Evolutionary conservation across 441 rosid species (phyloP).

Genomic region (Gossypium laxum): DNA sequence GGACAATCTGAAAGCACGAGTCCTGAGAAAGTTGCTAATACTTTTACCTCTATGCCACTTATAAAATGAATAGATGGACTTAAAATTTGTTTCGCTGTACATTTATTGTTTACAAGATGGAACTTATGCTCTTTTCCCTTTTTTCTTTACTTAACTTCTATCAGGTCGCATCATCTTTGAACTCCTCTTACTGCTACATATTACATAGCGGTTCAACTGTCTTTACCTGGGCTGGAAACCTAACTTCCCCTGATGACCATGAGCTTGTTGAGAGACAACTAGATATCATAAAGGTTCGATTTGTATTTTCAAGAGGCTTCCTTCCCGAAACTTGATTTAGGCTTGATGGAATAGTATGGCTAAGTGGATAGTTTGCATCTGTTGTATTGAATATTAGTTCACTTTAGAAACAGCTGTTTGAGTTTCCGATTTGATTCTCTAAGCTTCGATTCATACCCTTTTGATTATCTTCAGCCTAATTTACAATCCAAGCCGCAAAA

Average conservation of each 20-base stretch:
- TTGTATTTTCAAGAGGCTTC: conserved; percentile 4
- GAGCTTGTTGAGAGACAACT: conserved; percentile 82
- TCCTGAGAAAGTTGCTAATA: neutral
- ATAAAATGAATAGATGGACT: neutral
- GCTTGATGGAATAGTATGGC: neutral
- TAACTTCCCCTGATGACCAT: conserved; percentile 64
- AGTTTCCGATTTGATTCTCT: conserved; percentile 9
- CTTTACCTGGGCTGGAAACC: conserved; percentile 87
- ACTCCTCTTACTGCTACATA: conserved; percentile 88
- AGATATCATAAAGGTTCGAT: conserved; percentile 77
- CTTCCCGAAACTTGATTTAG: neutral
- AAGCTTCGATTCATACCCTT: conserved; percentile 3
- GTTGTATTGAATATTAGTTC: neutral
- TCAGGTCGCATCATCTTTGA: conserved; percentile 78
- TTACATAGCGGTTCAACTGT: conserved; percentile 62
- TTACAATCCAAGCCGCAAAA: conserved; percentile 65
- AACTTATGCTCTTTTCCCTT: conserved; percentile 9
- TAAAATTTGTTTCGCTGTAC: neutral
- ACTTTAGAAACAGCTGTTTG: neutral
- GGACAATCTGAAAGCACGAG: neutral
- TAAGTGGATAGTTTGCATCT: neutral
- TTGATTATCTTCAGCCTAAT: conserved; percentile 59
- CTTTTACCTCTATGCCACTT: neutral
- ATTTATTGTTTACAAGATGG: neutral
- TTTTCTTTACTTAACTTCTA: conserved; percentile 7